phyloP scores from a whole-genome alignment of 1,284 basidiomycete species.

The Afroboletus lepidellus region DNA sequence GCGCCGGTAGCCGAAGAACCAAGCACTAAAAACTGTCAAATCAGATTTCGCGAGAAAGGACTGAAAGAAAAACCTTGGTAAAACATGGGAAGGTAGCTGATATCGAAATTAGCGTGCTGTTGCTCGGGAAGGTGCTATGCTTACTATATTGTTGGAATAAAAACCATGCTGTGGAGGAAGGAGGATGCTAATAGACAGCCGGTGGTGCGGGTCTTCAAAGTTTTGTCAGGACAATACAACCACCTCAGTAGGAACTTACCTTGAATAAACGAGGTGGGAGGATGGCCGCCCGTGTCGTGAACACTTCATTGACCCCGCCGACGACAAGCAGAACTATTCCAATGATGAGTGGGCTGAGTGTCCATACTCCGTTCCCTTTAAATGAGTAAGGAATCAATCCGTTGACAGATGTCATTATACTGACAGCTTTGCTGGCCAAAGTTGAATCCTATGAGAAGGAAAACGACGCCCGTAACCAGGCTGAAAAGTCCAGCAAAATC shows the following conservation, averaged over 20 bases:
- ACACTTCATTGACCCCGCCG: conserved; percentile 64
- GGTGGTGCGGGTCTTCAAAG: conserved; percentile 2
- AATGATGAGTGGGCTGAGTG: conserved; percentile 68
- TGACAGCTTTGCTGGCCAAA: conserved; percentile 65
- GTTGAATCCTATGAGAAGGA: conserved; percentile 81
- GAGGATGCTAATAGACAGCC: conserved; percentile 49
- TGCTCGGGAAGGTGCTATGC: background rate
- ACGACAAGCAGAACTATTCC: conserved; percentile 59
- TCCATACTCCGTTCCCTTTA: conserved; percentile 43
- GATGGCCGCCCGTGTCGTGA: conserved; percentile 76
- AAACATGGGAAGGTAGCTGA: conserved; percentile 23
- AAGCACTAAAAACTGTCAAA: conserved; percentile 9
- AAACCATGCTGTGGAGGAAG: conserved; percentile 52
- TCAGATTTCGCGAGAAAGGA: background rate
- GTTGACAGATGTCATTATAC: conserved; percentile 36
- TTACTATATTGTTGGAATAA: conserved; percentile 1
- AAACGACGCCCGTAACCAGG: conserved; percentile 71
- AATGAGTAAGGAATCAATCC: background rate
- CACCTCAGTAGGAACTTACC: conserved; percentile 34
- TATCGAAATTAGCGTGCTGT: background rate
- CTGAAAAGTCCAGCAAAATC: conserved; percentile 75
- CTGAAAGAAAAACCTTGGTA: conserved; percentile 18
- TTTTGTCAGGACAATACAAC: background rate
- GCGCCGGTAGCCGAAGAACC: conserved; percentile 15
- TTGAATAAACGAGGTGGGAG: conserved; percentile 79